These are phyloP conservation scores for Brettanomyces anomalus DNA, from an alignment of 805 yeast genomes.

Conservation along the genomic window DNA sequence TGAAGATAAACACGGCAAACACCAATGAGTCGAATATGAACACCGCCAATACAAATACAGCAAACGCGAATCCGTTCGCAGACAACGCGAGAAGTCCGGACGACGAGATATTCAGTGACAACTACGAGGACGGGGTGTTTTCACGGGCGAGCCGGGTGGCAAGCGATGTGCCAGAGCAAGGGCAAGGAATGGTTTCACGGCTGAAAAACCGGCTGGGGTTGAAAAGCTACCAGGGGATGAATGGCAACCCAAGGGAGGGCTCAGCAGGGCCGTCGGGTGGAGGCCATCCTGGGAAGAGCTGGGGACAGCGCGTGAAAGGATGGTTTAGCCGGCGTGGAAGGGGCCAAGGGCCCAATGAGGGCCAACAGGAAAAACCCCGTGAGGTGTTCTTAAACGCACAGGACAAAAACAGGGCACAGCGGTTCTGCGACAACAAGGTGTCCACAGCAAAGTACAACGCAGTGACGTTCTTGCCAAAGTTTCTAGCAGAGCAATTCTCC, in stretches of 20 bases:
- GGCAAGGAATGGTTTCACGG: conserved; percentile 16
- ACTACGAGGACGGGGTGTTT: not conserved
- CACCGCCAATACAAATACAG: not conserved
- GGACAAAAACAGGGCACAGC: conserved; percentile 4
- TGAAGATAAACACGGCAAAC: conserved; percentile 11
- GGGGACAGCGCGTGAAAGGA: too few relatives aligned
- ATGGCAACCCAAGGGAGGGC: too few relatives aligned
- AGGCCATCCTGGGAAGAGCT: too few relatives aligned
- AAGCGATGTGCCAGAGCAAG: conserved; percentile 1
- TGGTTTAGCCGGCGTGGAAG: too few relatives aligned
- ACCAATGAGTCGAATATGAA: conserved; percentile 2
- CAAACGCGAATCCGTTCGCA: conserved; percentile 8
- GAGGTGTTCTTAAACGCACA: not conserved
- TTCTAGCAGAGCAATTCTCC: conserved; percentile 91
- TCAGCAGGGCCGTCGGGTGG: too few relatives aligned
- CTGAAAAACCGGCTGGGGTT: too few relatives aligned
- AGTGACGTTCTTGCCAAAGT: conserved; percentile 91
- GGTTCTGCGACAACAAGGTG: conserved; percentile 74
- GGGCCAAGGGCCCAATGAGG: too few relatives aligned
- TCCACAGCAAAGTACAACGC: conserved; percentile 92
- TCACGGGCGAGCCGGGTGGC: too few relatives aligned
- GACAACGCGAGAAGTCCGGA: not conserved
- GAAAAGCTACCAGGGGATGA: too few relatives aligned
- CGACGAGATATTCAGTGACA: not conserved
- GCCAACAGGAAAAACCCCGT: too few relatives aligned